phyloP scores from a whole-genome alignment of 352 stramenopile species.

The Globisporangium paddicum region DNA sequence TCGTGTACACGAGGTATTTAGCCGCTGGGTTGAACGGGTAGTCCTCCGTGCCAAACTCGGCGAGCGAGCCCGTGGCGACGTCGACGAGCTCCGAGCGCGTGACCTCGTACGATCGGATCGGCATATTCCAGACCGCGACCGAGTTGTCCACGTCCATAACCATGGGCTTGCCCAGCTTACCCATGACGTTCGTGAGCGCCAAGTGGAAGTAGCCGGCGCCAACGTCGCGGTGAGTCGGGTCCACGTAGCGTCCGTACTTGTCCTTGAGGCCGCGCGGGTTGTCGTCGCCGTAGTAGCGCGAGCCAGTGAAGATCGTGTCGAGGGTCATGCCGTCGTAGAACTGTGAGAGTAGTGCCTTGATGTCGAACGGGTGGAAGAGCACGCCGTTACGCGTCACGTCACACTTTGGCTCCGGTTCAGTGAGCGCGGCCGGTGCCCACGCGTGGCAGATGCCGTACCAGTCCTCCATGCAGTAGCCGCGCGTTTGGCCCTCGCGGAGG shows the following conservation, averaged over 20 bases:
- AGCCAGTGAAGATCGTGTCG: conserved; percentile 38
- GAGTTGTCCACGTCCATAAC: conserved; percentile 33
- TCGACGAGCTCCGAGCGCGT: conserved; percentile 10
- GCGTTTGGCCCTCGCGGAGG: conserved; percentile 20
- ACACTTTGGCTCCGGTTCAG: conserved; percentile 38
- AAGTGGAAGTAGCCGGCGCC: conserved; percentile 51
- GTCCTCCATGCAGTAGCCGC: conserved; percentile 37
- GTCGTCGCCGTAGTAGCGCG: conserved; percentile 24
- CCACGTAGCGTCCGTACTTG: conserved; percentile 38
- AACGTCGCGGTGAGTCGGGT: conserved; percentile 37
- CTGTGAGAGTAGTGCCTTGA: conserved; percentile 42
- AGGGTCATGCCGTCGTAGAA: conserved; percentile 35
- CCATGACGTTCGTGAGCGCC: conserved; percentile 42
- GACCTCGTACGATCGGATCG: conserved; percentile 39
- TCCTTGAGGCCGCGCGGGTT: conserved; percentile 17
- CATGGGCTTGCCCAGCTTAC: conserved; percentile 29
- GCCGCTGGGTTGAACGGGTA: conserved; percentile 47
- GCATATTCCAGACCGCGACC: conserved; percentile 44
- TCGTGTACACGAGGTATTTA: conserved; percentile 37
- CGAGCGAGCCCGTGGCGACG: conserved; percentile 24
- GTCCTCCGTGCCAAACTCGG: conserved; percentile 30
- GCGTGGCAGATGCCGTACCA: conserved; percentile 56
- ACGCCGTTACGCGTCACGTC: conserved; percentile 37
- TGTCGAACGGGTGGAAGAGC: conserved; percentile 39
- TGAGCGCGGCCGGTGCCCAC: conserved; percentile 32